phyloP scores from a whole-genome alignment of 2,329 filamentous ascomycete genomes.

The Alternaria arborescens region DNA sequence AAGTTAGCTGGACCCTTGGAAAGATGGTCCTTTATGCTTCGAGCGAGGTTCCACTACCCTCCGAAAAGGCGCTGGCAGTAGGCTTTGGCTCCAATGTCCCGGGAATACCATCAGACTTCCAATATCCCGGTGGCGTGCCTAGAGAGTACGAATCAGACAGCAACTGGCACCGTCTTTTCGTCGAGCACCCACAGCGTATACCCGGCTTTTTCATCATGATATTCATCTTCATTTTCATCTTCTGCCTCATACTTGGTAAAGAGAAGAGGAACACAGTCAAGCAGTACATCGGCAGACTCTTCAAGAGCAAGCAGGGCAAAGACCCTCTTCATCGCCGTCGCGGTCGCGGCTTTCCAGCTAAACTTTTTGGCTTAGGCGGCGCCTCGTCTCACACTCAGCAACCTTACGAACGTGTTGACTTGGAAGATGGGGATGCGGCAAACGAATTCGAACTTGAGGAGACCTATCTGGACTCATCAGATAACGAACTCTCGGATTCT shows the following conservation, averaged over 20 bases:
- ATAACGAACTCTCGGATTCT: conserved; percentile 69
- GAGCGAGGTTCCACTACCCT: conserved; percentile 78
- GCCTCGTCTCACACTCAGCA: conserved; percentile 53
- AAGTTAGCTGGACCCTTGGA: conserved; percentile 96
- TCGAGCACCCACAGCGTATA: conserved; percentile 70
- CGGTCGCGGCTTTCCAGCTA: conserved; percentile 57
- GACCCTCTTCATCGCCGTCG: conserved; percentile 45
- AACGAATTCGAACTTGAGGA: conserved; percentile 76
- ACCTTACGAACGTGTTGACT: conserved; percentile 75
- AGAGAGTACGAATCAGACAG: conserved; percentile 60
- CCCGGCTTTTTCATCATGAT: conserved; percentile 81
- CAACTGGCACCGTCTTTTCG: conserved; percentile 69
- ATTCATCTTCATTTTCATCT: conserved; percentile 72
- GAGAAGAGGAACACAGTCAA: conserved; percentile 71
- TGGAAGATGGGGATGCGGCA: conserved; percentile 74
- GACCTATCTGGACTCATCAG: conserved; percentile 60
- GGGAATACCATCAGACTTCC: conserved; percentile 77
- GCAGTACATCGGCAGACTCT: conserved; percentile 61
- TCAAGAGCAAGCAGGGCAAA: conserved; percentile 54
- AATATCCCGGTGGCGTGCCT: conserved; percentile 71
- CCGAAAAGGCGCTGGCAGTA: conserved; percentile 73
- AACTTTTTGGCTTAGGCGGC: conserved; percentile 65
- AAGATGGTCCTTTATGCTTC: conserved; percentile 96
- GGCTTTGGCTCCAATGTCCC: conserved; percentile 90
- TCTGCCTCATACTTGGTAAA: conserved; percentile 80